A percentile compares a stretch with the other conserved stretches of the same genome.
Conservation (phyloP, 148 eudicot species). For the Drosera capensis region DNA sequence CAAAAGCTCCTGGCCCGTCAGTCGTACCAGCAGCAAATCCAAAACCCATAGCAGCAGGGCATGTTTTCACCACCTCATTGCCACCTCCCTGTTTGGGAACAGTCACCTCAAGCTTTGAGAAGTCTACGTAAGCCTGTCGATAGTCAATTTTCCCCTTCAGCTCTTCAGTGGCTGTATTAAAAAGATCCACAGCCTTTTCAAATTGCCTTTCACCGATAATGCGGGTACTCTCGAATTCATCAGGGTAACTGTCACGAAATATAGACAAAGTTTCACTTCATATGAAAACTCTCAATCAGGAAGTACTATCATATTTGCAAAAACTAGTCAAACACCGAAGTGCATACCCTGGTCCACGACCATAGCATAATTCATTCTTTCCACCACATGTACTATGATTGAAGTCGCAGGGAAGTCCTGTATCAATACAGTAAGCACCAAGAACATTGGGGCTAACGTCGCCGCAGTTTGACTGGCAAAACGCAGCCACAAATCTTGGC, state of each 20-base stretch:
- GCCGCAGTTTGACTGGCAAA: constrained; percentile 93
- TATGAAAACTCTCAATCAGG: not conserved
- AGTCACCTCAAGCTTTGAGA: constrained; percentile 68
- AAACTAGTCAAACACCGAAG: not conserved
- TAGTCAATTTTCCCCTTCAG: constrained; percentile 69
- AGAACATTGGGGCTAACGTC: constrained; percentile 97
- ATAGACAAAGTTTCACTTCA: not conserved
- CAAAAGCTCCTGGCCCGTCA: constrained; percentile 98
- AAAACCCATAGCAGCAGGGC: constrained; percentile 98
- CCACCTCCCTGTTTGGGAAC: constrained; percentile 47
- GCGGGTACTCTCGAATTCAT: constrained; percentile 94
- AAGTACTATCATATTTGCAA: not conserved
- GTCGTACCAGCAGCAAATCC: constrained; percentile 99
- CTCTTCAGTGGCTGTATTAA: constrained; percentile 60
- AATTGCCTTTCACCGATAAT: constrained; percentile 85
- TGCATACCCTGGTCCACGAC: constrained; percentile 92
- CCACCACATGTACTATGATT: constrained; percentile 97
- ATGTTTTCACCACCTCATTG: constrained; percentile 48
- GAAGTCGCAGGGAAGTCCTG: constrained; percentile 79
- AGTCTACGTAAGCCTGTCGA: constrained; percentile 66
- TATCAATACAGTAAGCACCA: constrained; percentile 86
- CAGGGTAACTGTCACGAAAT: constrained; percentile 55
- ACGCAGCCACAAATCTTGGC: constrained; percentile 79
- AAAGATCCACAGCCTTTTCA: constrained; percentile 72
- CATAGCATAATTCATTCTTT: constrained; percentile 87